Evolutionary conservation across 257 asterid genomes (phyloP).

Genomic region (Ligustrum vulgare): DNA sequence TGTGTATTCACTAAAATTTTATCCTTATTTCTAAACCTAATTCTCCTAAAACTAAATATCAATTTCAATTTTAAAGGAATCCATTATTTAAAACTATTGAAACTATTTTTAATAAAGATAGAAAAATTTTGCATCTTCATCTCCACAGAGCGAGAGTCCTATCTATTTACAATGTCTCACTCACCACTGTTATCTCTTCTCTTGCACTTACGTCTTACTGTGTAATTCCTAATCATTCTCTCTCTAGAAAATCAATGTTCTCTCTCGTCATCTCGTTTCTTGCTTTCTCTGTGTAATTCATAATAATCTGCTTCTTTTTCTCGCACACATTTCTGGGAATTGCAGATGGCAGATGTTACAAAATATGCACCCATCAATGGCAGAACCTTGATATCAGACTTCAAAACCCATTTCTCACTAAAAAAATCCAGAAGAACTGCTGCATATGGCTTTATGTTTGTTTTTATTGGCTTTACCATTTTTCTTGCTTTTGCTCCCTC

Average conservation of each 20-base stretch:
- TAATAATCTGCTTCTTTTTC: not conserved
- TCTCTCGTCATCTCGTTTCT: not conserved
- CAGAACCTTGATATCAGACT: slow-evolving; percentile 50
- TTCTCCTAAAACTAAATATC: not conserved
- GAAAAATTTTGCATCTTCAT: too few species aligned
- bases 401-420: slow-evolving; percentile 51
- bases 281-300: not conserved
- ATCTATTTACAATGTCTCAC: too few species aligned
- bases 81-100: too few species aligned
- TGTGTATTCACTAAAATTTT: too few species aligned
- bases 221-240: not conserved
- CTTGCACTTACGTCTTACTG: not conserved
- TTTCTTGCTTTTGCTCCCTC: slow-evolving; percentile 76
- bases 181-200: not conserved
- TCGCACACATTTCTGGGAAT: not conserved
- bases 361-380: slow-evolving; percentile 62
- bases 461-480: slow-evolving; percentile 65
- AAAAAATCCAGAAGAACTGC: slow-evolving; percentile 43
- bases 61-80: too few species aligned
- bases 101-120: too few species aligned
- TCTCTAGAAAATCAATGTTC: not conserved
- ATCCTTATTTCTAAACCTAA: not conserved
- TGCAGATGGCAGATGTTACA: slow-evolving; percentile 51
- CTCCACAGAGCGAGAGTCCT: too few species aligned
- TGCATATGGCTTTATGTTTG: slow-evolving; percentile 51